A percentile compares a stretch with the other conserved stretches of the same genome.
phyloP scores from a whole-genome alignment of 202 grass and related monocot species.

The Elaeis oleifera region DNA sequence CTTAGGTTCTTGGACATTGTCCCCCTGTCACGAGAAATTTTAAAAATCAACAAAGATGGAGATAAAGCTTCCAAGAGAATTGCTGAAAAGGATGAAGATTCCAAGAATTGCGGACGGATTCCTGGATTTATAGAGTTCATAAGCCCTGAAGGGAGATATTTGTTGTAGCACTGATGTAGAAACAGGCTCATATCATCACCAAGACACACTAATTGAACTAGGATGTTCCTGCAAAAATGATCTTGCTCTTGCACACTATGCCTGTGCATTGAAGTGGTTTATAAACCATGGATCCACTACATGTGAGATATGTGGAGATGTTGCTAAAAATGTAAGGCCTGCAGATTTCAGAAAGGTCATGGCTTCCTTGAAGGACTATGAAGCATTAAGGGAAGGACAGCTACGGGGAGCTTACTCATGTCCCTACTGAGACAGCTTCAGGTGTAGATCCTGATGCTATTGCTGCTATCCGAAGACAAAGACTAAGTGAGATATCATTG shows the following conservation, averaged over 20 bases:
- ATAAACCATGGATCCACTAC: slow-evolving; percentile 71
- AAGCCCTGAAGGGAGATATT: slow-evolving; percentile 87
- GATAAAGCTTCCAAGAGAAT: slow-evolving; percentile 14
- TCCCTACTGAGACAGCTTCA: slow-evolving; percentile 26
- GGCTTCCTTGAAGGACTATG: slow-evolving; percentile 63
- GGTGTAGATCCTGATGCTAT: slow-evolving; percentile 72
- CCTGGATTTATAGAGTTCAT: slow-evolving; percentile 47
- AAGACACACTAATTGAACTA: slow-evolving; percentile 53
- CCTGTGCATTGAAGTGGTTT: slow-evolving; percentile 95
- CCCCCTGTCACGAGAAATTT: slow-evolving; percentile 24
- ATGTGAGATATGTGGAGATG: slow-evolving; percentile 73
- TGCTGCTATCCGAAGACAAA: slow-evolving; percentile 68
- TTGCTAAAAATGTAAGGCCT: slow-evolving; percentile 48
- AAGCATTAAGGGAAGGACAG: slow-evolving; percentile 66
- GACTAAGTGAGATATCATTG: slow-evolving; percentile 67
- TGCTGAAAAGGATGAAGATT: slow-evolving; percentile 24
- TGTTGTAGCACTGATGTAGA: slow-evolving; percentile 59
- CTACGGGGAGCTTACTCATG: slow-evolving; percentile 44
- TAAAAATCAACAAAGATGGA: not conserved
- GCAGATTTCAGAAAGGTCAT: slow-evolving; percentile 72
- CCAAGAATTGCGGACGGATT: slow-evolving; percentile 17
- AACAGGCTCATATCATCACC: slow-evolving; percentile 40
- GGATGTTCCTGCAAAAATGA: slow-evolving; percentile 96
- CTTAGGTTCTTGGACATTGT: slow-evolving; percentile 54
- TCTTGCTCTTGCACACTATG: slow-evolving; percentile 68